Base-by-base conservation (phyloP, 495 filamentous ascomycete species). In the Zalerion maritima region DNA sequence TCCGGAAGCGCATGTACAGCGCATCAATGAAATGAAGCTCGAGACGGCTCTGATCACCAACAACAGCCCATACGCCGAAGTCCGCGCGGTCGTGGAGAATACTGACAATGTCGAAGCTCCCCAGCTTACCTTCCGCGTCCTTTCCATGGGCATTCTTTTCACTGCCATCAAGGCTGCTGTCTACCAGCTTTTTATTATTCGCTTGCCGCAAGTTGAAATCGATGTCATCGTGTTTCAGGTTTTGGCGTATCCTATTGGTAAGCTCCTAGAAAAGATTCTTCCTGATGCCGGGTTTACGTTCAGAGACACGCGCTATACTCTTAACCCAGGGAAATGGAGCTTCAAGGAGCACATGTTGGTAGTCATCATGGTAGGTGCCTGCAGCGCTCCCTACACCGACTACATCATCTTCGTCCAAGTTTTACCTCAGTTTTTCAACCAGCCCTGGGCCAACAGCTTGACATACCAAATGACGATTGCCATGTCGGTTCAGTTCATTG, bases 401-500 rank as follows among this genome's bases (percentile, higher is more conserved):
- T 49, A 58, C 34, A 57, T 54, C 26, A 52, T 62, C 4, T 71
- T 64, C 47, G 49, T 47, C 13, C 57, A 60, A 31, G 46, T 49
- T 10, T 36, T 60, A 24, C 55, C 57, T 1, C 35, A 36, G 18
- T 60, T 46, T 34, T 60, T 58, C 37, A 49, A 57, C 41, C 55
- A 58, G 35, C 16, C 33, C 1, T 60, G 52, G 33, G 52, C 57
- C 6, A 43, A 40, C 24, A 41, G 33, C 20, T 43, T 56, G 14
- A 34, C 39, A 4, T 60, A 60, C 36, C 58, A 68, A 31, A 49
- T 66, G 4, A 34, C 58, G 11, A 56, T 60, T 24, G 53, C 40
- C 10, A 37, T 60, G 14, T 47, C 54, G 1, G 64, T 60, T 6
- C 62, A 67, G 38, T 52, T 66, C 23, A 55, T 66, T 19, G 66